Conservation (phyloP, 805 yeast species). For the Clavispora phyllophila region DNA sequence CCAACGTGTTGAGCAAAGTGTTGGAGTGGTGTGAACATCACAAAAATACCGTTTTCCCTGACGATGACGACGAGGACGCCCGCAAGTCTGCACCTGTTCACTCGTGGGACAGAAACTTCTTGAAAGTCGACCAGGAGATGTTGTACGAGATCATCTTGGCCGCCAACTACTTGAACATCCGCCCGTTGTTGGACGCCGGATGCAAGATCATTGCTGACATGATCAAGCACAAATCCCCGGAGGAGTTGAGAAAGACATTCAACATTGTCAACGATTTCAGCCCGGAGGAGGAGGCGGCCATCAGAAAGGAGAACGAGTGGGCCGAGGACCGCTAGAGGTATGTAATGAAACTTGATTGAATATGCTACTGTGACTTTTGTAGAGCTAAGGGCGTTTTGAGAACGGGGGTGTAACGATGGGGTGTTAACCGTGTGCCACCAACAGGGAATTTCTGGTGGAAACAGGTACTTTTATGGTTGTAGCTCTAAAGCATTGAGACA, state of each 20-base stretch:
- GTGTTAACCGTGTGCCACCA: too few species aligned
- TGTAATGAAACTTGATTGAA: neutral
- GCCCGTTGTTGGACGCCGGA: conserved; percentile 71
- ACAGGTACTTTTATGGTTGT: too few species aligned
- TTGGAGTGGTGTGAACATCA: conserved; percentile 96
- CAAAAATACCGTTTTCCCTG: conserved; percentile 71
- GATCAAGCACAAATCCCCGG: conserved; percentile 77
- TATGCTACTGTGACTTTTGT: neutral
- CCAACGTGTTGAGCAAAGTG: conserved; percentile 84
- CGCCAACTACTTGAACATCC: conserved; percentile 73
- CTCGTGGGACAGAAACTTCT: conserved; percentile 92
- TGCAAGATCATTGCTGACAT: conserved; percentile 80
- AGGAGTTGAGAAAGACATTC: conserved; percentile 73
- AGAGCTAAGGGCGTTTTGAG: too few species aligned
- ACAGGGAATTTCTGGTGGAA: too few species aligned
- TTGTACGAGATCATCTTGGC: conserved; percentile 74
- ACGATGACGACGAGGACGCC: conserved; percentile 76
- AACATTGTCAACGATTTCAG: conserved; percentile 79
- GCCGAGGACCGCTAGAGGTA: conserved; percentile 68
- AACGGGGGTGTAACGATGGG: too few species aligned
- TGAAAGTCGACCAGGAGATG: conserved; percentile 91
- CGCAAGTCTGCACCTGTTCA: conserved; percentile 88
- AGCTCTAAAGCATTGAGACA: too few species aligned
- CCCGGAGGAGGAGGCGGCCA: conserved; percentile 85
- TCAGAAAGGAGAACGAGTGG: conserved; percentile 85